Conservation (phyloP, 352 stramenopile genomes). For the Vaucheria bursata region DNA sequence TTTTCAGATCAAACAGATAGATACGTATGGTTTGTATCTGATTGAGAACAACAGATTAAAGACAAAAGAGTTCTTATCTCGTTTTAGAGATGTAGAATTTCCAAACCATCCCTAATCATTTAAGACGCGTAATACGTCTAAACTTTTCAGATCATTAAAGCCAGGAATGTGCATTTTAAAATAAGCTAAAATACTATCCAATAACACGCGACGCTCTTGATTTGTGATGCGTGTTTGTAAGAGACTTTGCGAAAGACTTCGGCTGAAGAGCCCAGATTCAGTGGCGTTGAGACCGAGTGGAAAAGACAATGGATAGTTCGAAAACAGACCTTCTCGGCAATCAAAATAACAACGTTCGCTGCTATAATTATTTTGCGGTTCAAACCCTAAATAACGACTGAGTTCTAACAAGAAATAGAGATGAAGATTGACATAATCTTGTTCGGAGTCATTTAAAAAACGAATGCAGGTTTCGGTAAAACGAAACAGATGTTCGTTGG, state of each 20-base stretch:
- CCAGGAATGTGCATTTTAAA: not conserved
- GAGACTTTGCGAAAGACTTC: not conserved
- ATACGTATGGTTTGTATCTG: too few species aligned
- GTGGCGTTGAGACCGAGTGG: not conserved
- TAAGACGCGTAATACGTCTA: conserved; percentile 1
- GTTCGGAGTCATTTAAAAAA: not conserved
- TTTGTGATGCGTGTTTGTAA: not conserved
- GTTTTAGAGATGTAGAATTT: too few species aligned
- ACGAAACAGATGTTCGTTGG: not conserved
- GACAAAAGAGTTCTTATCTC: too few species aligned
- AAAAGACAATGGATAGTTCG: not conserved
- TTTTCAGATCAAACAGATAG: too few species aligned
- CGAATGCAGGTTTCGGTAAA: not conserved
- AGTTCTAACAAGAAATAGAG: not conserved
- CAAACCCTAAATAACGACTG: not conserved
- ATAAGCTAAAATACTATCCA: not conserved
- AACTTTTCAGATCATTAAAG: not conserved
- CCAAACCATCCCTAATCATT: too few species aligned
- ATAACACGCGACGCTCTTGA: not conserved
- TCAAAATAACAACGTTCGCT: not conserved
- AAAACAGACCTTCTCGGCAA: not conserved
- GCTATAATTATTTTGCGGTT: not conserved
- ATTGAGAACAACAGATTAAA: too few species aligned
- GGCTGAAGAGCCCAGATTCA: not conserved
- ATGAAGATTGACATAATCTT: not conserved